These are phyloP conservation scores for Hypseocharis bilobata DNA, from an alignment of 441 rosid genomes.

Conservation along the genomic window DNA sequence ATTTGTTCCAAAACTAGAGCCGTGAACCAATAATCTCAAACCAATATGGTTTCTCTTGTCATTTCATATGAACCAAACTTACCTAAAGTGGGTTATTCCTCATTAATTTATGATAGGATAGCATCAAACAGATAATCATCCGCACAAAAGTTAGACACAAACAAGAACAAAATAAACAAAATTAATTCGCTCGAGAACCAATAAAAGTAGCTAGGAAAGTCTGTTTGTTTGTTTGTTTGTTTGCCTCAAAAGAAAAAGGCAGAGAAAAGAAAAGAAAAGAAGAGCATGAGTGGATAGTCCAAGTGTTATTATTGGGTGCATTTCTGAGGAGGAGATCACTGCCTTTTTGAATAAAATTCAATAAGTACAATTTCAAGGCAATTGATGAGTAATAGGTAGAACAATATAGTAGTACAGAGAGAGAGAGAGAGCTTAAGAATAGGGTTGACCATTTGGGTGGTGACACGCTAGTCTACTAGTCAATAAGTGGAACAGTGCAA, in stretches of 20 bases:
- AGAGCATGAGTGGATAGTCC: conserved; percentile 25
- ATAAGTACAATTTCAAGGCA: background rate
- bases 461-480: background rate
- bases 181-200: too few relatives aligned
- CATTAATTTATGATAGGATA: background rate
- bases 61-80: conserved; percentile 9
- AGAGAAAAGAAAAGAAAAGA: background rate
- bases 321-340: conserved; percentile 33
- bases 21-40: background rate
- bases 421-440: background rate
- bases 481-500: conserved; percentile 6
- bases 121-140: conserved; percentile 6
- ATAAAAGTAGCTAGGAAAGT: too few relatives aligned
- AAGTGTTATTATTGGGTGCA: conserved; percentile 34
- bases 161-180: background rate
- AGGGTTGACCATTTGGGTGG: background rate
- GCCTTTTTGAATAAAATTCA: conserved; percentile 7
- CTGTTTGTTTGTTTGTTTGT: conserved; percentile 24
- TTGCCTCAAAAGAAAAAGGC: conserved; percentile 16
- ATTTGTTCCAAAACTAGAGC: background rate
- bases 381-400: background rate
- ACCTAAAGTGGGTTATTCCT: conserved; percentile 15
- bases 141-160: background rate
- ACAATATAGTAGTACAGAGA: background rate
- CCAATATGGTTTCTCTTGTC: conserved; percentile 1